These are phyloP conservation scores for Dimocarpus longan DNA, from an alignment of 345 rosid species.

Conservation along the genomic window DNA sequence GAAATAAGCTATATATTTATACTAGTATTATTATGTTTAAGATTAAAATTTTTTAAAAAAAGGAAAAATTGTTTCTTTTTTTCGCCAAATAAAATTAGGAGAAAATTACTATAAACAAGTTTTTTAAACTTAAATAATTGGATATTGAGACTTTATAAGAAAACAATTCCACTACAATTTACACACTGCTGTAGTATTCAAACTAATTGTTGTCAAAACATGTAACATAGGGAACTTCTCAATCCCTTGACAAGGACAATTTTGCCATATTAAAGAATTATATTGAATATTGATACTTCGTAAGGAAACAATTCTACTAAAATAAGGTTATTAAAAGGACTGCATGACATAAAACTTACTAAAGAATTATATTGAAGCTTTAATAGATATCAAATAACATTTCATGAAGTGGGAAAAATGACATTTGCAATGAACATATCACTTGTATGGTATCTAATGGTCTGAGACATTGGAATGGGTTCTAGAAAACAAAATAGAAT, in stretches of 20 bases:
- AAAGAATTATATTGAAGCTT: background rate
- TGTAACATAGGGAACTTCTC: background rate
- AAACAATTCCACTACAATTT: background rate
- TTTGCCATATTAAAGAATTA: too few relatives aligned
- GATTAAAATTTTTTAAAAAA: too few relatives aligned
- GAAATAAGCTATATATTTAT: background rate
- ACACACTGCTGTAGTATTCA: background rate
- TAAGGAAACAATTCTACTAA: background rate
- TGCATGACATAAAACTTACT: background rate
- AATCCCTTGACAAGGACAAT: background rate
- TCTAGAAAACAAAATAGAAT: too few relatives aligned
- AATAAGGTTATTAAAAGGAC: background rate
- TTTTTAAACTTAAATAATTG: background rate
- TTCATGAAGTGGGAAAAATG: background rate
- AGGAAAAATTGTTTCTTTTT: too few relatives aligned
- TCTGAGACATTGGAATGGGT: background rate
- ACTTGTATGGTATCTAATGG: too few relatives aligned
- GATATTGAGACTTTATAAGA: too few relatives aligned
- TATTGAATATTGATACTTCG: too few relatives aligned
- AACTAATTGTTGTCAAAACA: background rate
- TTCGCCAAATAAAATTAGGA: slow-evolving; percentile 6
- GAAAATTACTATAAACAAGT: slow-evolving; percentile 9
- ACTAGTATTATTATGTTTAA: too few relatives aligned
- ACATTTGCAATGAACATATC: background rate
- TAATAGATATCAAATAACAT: background rate